Percentiles rank a stretch among this genome's conserved stretches.
Conservation (phyloP, 768 basidiomycete genomes). For the Amanita fuliginea region DNA sequence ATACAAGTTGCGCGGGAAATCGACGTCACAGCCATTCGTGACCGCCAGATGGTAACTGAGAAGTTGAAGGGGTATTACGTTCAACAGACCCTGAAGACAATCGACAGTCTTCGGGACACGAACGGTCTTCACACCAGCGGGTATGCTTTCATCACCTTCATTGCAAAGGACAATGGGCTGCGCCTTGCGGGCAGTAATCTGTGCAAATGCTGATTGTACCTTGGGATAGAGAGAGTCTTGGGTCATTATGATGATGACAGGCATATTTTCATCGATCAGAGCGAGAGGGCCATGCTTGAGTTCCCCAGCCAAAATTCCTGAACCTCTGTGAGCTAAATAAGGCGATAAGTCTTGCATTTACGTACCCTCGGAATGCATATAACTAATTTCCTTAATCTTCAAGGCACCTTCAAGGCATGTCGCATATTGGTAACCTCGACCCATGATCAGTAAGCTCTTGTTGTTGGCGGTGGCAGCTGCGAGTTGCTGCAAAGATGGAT, state of each 20-base stretch:
- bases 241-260: constrained; percentile 99
- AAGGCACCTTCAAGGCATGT: constrained; percentile 97
- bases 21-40: constrained; percentile 93
- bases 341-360: constrained; percentile 6
- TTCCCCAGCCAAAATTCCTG: constrained; percentile 93
- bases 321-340: constrained; percentile 6
- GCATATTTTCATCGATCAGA: constrained; percentile 96
- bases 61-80: constrained; percentile 93
- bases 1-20: constrained; percentile 94
- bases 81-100: constrained; percentile 89
- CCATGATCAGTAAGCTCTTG: constrained; percentile 91
- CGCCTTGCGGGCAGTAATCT: constrained; percentile 96
- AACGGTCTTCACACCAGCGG: constrained; percentile 71
- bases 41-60: constrained; percentile 95
- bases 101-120: constrained; percentile 93
- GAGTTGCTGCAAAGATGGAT: constrained; percentile 67
- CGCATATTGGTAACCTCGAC: constrained; percentile 94
- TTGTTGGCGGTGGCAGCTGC: constrained; percentile 73
- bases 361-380: constrained; percentile 73
- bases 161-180: constrained; percentile 93
- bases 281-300: constrained; percentile 98
- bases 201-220: constrained; percentile 91
- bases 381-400: constrained; percentile 99
- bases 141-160: constrained; percentile 77
- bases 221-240: constrained; percentile 97